Evolutionary conservation across 1,139 yeast species (phyloP).

Genomic region (Trichomonascaceae sp.): DNA sequence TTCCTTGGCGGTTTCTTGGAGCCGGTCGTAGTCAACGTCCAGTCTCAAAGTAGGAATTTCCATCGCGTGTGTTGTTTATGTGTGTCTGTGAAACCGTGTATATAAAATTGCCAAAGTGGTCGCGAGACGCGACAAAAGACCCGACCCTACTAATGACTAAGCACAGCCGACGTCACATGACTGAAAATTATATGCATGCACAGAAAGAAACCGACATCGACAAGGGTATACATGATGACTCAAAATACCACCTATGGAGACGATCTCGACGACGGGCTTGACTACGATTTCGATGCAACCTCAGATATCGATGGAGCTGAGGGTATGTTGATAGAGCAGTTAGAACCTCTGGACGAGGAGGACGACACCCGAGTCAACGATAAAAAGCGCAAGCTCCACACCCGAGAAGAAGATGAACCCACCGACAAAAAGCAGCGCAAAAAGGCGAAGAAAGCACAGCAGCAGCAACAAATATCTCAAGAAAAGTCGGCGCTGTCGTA

Average conservation of each 20-base stretch:
- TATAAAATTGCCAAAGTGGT: background rate
- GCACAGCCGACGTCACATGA: too few relatives aligned
- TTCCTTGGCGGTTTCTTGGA: constrained; percentile 17
- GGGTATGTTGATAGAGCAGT: constrained; percentile 11
- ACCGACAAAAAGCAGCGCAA: constrained; percentile 7
- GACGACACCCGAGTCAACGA: constrained; percentile 9
- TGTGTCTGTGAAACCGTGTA: constrained; percentile 7
- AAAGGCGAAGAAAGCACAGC: constrained; percentile 13
- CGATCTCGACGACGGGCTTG: constrained; percentile 59
- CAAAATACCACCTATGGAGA: constrained; percentile 17
- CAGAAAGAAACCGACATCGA: too few relatives aligned
- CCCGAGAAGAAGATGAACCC: constrained; percentile 4
- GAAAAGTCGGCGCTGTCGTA: constrained; percentile 38
- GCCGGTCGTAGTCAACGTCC: constrained; percentile 40
- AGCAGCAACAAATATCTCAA: constrained; percentile 11
- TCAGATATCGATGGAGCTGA: constrained; percentile 27
- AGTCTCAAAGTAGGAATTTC: constrained; percentile 44
- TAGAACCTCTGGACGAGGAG: constrained; percentile 10
- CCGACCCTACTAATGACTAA: too few relatives aligned
- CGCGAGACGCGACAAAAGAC: too few relatives aligned
- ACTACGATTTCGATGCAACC: constrained; percentile 34
- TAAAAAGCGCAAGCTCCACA: constrained; percentile 9
- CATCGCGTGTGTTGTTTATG: too few relatives aligned
- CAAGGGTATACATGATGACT: constrained; percentile 1
- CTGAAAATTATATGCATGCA: too few relatives aligned